Conservation (phyloP, 2,329 filamentous ascomycete genomes). For the Alternaria dauci region DNA sequence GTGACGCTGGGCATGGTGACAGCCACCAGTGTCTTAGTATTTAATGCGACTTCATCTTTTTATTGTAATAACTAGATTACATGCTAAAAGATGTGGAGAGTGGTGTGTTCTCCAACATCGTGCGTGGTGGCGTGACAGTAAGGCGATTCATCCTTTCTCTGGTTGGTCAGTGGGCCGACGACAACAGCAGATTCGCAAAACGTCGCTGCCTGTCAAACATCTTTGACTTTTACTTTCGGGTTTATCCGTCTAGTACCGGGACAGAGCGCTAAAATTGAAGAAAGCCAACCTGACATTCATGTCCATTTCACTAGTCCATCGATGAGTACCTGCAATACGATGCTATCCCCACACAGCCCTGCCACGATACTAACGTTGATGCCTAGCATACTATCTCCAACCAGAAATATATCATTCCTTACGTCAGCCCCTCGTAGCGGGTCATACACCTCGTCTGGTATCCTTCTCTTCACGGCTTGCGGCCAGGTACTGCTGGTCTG, state of each 20-base stretch:
- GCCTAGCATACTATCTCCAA: constrained; percentile 23
- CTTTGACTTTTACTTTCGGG: neutral
- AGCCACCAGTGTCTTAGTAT: neutral
- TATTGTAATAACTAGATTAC: neutral
- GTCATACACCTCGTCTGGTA: constrained; percentile 27
- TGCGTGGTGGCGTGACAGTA: constrained; percentile 28
- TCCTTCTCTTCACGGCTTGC: constrained; percentile 20
- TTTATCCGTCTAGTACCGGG: too few species aligned
- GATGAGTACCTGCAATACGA: constrained; percentile 30
- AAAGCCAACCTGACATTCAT: constrained; percentile 1
- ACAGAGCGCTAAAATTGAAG: too few species aligned
- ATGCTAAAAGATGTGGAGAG: neutral
- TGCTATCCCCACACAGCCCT: constrained; percentile 29
- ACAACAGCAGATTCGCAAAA: neutral
- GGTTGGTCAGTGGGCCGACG: neutral
- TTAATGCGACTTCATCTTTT: neutral
- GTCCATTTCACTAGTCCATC: constrained; percentile 33
- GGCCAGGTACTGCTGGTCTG: constrained; percentile 21
- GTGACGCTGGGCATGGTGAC: constrained; percentile 19
- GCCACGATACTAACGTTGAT: constrained; percentile 32
- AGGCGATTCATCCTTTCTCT: constrained; percentile 8
- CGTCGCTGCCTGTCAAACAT: neutral
- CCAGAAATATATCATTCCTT: constrained; percentile 33
- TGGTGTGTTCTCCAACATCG: constrained; percentile 21
- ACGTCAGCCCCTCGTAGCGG: constrained; percentile 22